Conservation (phyloP, 169 alveolate species). For the Theileria parva region DNA sequence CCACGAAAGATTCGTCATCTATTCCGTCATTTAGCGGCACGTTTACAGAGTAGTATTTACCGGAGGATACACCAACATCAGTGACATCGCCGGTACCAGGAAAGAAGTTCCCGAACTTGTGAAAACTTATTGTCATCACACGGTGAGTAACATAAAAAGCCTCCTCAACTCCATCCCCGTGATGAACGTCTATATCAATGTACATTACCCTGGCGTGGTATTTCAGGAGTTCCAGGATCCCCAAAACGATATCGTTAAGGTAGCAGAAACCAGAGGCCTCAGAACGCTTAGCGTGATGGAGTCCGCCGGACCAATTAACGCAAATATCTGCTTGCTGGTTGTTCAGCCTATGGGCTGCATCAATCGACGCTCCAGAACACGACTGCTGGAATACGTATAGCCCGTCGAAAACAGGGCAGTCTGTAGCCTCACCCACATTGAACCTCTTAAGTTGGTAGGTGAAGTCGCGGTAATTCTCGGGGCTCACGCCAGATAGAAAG, state of each 20-base stretch:
- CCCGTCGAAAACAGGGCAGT: slow-evolving; percentile 98
- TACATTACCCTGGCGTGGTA: slow-evolving; percentile 98
- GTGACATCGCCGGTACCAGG: slow-evolving; percentile 99
- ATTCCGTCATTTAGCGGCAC: slow-evolving; percentile 98
- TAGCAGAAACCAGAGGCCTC: slow-evolving; percentile 99
- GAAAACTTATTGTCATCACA: slow-evolving; percentile 98
- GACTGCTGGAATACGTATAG: slow-evolving; percentile 94
- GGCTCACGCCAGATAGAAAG: slow-evolving; percentile 82
- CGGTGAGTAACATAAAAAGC: slow-evolving; percentile 97
- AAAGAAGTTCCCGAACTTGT: slow-evolving; percentile 98
- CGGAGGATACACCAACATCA: slow-evolving; percentile 94
- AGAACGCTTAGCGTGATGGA: slow-evolving; percentile 95
- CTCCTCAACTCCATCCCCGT: slow-evolving; percentile 99
- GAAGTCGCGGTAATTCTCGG: slow-evolving; percentile 83
- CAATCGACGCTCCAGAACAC: slow-evolving; percentile 97
- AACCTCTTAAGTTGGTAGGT: slow-evolving; percentile 85
- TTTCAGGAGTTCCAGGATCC: slow-evolving; percentile 94
- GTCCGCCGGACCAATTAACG: slow-evolving; percentile 98
- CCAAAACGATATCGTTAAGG: slow-evolving; percentile 97
- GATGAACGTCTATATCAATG: slow-evolving; percentile 98
- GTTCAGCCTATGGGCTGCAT: slow-evolving; percentile 92
- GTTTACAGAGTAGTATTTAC: slow-evolving; percentile 94
- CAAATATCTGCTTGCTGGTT: slow-evolving; percentile 93
- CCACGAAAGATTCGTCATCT: slow-evolving; percentile 91
- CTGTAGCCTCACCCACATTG: slow-evolving; percentile 94